Evolutionary conservation across 2,329 filamentous ascomycete species (phyloP), one percentile per base, ranked within the genome.

Genomic region (Biscogniauxia mediterranea): DNA sequence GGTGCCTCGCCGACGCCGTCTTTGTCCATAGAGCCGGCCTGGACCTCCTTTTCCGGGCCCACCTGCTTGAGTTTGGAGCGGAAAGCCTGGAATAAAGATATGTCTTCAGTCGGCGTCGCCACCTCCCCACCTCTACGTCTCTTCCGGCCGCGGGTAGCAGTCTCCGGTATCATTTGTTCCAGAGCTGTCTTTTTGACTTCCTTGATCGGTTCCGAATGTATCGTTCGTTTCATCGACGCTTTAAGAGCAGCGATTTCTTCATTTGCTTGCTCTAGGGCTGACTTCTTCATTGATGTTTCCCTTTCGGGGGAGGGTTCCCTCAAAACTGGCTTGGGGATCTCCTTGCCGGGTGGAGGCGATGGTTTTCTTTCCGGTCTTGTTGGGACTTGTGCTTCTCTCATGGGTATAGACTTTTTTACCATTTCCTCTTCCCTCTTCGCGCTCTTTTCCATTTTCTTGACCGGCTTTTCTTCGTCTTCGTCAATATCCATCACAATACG

Each of bases 181-280:
- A 94, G 74, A 0, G 87, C 83, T 1, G 88, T 89, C 69, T 89
- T 89, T 70, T 85, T 85, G 65, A 84, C 84, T 65, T 87, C 82
- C 61, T 81, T 78, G 26, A 81, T 80, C 1, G 81, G 77, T 66
- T 79, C 81, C 0, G 75, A 71, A 57, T 83, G 76, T 25, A 84
- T 77, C 21, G 82, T 89, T 38, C 91, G 84, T 71, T 88, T 89
- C 89, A 95, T 92, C 0, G 90, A 93, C 8, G 89, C 89, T 74
- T 93, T 94, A 3, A 95, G 78, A 1, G 89, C 89, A 4, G 89
- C 90, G 58, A 94, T 92, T 70, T 95, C 89, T 46, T 91, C 90
- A 66, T 93, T 93, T 2, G 90, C 91, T 66, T 81, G 81, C 64
- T 92, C 88, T 9, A 93, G 77, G 0, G 82, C 81, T 1, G 81